These are phyloP conservation scores for Eremothecium gossypii DNA, from an alignment of 1,139 yeast genomes.

Conservation along the genomic window DNA sequence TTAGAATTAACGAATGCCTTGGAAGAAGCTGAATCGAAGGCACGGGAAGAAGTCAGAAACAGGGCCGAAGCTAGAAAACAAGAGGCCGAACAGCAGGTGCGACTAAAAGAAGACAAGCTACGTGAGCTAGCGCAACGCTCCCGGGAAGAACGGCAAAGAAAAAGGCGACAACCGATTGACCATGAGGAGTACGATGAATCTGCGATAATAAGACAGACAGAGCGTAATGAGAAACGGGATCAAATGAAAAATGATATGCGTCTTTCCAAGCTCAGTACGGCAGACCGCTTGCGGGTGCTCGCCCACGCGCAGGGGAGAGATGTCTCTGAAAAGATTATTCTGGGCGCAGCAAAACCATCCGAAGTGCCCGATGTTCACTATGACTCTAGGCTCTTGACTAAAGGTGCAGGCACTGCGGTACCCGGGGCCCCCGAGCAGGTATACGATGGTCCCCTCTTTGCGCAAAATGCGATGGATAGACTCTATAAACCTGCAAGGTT, in stretches of 20 bases:
- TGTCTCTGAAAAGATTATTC: slow-evolving; percentile 44
- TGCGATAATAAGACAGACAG: slow-evolving; percentile 33
- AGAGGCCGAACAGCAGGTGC: slow-evolving; percentile 45
- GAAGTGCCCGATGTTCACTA: slow-evolving; percentile 36
- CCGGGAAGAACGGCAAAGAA: slow-evolving; percentile 30
- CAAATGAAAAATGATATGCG: slow-evolving; percentile 41
- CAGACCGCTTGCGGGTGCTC: slow-evolving; percentile 35
- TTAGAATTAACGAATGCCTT: slow-evolving; percentile 61
- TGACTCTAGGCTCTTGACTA: slow-evolving; percentile 47
- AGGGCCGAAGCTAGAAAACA: slow-evolving; percentile 51
- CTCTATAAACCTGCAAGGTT: slow-evolving; percentile 36
- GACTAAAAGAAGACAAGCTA: slow-evolving; percentile 51
- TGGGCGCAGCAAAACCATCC: slow-evolving; percentile 41
- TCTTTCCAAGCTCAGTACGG: slow-evolving; percentile 38
- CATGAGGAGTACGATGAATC: slow-evolving; percentile 14
- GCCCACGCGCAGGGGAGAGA: slow-evolving; percentile 43
- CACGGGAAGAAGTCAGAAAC: slow-evolving; percentile 57
- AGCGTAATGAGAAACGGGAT: slow-evolving; percentile 37
- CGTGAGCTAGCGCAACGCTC: slow-evolving; percentile 52
- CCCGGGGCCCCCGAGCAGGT: slow-evolving; percentile 40
- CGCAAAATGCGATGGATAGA: slow-evolving; percentile 41
- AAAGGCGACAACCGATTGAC: slow-evolving; percentile 8
- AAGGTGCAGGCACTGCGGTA: slow-evolving; percentile 34
- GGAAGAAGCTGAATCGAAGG: slow-evolving; percentile 62
- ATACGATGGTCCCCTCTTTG: slow-evolving; percentile 50